Evolutionary conservation across 495 filamentous ascomycete species (phyloP), one percentile per base, ranked within the genome.

Genomic region (Letharia lupina): DNA sequence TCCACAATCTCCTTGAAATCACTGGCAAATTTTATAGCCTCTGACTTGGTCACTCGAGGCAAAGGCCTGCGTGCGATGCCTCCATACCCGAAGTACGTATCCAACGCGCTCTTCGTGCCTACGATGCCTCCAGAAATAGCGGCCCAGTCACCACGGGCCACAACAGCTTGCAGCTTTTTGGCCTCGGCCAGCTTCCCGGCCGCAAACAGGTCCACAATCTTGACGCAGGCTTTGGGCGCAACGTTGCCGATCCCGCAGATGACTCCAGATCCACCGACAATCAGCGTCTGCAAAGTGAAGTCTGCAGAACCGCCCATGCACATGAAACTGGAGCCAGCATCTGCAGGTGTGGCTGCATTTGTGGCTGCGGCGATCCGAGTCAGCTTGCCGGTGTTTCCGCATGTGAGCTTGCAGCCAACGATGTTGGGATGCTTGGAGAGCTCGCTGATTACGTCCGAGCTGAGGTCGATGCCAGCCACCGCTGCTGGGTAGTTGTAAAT

Each of bases 401-500:
- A 97, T 7, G 92, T 97, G 61, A 96, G 81, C 80, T 97, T 97
- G 73, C 88, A 88, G 60, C 92, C 92, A 63, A 91, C 86, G 70
- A 97, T 93, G 72, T 96, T 96, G 70, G 87, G 83, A 74, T 96
- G 91, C 68, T 85, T 74, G 5, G 91, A 75, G 28, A 96, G 83
- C 62, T 84, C 75, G 61, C 89, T 80, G 73, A 96, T 90, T 67
- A 86, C 80, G 71, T 96, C 91, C 0, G 90, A 94, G 62, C 82
- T 86, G 58, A 96, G 86, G 72, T 96, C 92, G 63, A 94, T 78
- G 16, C 93, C 92, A 16, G 84, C 80, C 42, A 88, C 89, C 4
- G 89, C 93, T 23, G 85, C 90, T 40, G 92, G 92, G 77, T 87
- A 97, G 78, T 96, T 97, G 81, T 97, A 97, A 73, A 97, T 92